Base-by-base conservation (phyloP, 768 basidiomycete genomes). In the Phanerochaete carnosa region DNA sequence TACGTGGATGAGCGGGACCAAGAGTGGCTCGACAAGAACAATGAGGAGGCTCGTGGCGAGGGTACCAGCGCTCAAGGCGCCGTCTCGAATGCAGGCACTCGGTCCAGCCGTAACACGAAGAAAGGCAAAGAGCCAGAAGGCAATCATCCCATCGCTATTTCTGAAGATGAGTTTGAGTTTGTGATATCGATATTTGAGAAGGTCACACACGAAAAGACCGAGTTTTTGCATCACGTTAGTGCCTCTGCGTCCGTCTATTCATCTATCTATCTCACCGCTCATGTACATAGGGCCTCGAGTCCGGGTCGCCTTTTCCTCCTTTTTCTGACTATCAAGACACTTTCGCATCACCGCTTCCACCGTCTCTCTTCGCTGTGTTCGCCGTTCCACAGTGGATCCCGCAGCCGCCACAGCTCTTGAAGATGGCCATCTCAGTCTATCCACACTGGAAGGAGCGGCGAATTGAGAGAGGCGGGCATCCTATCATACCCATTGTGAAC, bases 1-100 rank as follows among this genome's bases (percentile, higher is more conserved):
- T 92, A 86, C 64, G 92, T 98, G 90, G 96, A 99, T 67, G 97
- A 98, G 73, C 88, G 90, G 19, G 96, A 98, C 76, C 87, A 90
- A 68, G 90, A 90, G 64, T 99, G 96, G 96, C 82, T 99, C 32
- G 89, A 92, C 66, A 89, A 86, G 75, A 94, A 93, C 69, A 97
- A 98, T 67, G 88, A 89, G 68, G 85, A 89, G 59, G 92, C 90
- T 1, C 81, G 89, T 15, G 92, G 90, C 19, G 92, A 94, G 71
- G 94, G 94, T 19, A 90, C 91, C 0, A 92, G 89, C 62, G 81
- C 83, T 0, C 90, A 91, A 67, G 88, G 87, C 23, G 85, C 87
- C 5, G 68, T 89, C 45, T 85, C 86, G 11, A 76, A 78, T 23
- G 68, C 77, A 32, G 79, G 80, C 3, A 82, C 86, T 0, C 81